Base-by-base conservation (phyloP, 208 protist species). In the Leishmania guyanensis region DNA sequence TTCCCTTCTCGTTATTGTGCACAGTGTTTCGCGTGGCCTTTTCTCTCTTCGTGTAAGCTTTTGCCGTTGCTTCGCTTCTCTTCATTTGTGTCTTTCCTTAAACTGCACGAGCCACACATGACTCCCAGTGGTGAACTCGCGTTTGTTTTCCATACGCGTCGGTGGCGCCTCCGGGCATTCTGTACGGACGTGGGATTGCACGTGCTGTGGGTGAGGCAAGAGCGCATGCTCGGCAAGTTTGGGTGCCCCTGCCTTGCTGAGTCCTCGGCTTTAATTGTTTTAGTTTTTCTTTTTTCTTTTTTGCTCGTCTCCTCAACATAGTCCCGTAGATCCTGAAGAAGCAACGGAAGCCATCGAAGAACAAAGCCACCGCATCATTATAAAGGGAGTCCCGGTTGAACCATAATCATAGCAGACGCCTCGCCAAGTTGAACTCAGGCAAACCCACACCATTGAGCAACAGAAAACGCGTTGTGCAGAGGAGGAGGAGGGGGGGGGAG, bases 211-310 rank as follows among this genome's bases (percentile, higher is more conserved):
- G 9, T 9, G 12, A 43, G 36, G 6, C 68, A 26, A 46, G 43
- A 46, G 39, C 39, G 33, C 68, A 72, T 43, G 68, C 5, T 20
- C 68, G 56, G 50, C 43, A 43, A 20, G 9, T 20, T 72, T 2
- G 17, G 68, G n/a, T 72, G 68, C 68, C n/a, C 68, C 64, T 81
- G 43, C 58, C 20, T 51, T 66, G 26, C 10, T 16, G 36, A 77
- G 14, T 50, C 51, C 51, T 72, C 36, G 17, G 5, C 16, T 53
- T 70, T n/a, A 29, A 5, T 29, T 50, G 22, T 14, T 51, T 51
- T 29, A n/a, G 46, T 71, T 50, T 12, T 20, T 2, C 29, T 39
- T 5, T 29, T 68, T 36, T 68, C 2, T 29, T 5, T 64, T 5
- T 29, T 58, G 54, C 17, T 64, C 8, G 43, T 64, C 22, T 64